Percentiles rank a stretch among this genome's conserved stretches.
Evolutionary conservation across 192 early-diverging fungal species (phyloP).

Genomic region (Piromyces finnis): DNA sequence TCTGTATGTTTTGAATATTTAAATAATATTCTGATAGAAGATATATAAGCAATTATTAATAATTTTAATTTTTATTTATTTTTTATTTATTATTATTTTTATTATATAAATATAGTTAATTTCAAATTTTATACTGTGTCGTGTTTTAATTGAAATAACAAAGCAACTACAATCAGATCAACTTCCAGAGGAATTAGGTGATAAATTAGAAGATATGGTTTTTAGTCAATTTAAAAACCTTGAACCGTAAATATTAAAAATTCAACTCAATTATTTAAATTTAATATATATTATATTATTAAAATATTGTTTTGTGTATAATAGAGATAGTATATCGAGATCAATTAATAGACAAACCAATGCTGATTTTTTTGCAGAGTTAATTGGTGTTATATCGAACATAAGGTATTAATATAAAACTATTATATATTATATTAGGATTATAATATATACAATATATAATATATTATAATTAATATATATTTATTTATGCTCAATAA

Average conservation of each 20-base stretch:
- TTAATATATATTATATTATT: constrained; percentile 1
- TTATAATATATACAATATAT: too few relatives aligned
- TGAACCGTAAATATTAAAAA: constrained; percentile 48
- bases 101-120: constrained; percentile 34
- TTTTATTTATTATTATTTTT: too few relatives aligned
- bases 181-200: constrained; percentile 63
- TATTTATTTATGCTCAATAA: too few relatives aligned
- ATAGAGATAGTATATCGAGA: constrained; percentile 35
- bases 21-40: neutral
- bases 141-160: constrained; percentile 72
- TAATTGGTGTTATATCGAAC: constrained; percentile 81
- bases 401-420: constrained; percentile 23
- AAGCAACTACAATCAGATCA: constrained; percentile 46
- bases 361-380: constrained; percentile 73
- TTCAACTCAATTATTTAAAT: neutral
- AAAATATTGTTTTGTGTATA: too few relatives aligned
- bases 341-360: constrained; percentile 70
- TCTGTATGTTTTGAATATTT: neutral
- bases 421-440: too few relatives aligned
- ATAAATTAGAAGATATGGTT: constrained; percentile 78
- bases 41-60: neutral
- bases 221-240: constrained; percentile 75
- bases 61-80: neutral
- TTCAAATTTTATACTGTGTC: constrained; percentile 72
- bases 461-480: too few relatives aligned